These are phyloP conservation scores for Corymbia calophylla DNA, from an alignment of 441 rosid genomes.

Conservation along the genomic window DNA sequence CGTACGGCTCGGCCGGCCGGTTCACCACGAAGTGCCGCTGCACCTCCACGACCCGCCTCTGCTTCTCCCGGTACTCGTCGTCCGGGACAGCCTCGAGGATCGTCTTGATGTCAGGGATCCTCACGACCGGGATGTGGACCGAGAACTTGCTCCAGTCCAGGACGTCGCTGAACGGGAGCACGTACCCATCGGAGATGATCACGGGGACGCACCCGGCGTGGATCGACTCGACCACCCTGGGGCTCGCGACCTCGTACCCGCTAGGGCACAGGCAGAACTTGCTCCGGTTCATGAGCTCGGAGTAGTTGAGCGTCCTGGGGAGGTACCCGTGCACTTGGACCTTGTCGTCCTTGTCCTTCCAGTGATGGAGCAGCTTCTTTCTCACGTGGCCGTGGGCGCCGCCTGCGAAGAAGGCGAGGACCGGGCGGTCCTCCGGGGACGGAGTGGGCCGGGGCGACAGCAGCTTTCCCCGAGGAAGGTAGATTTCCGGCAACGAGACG, in stretches of 20 bases:
- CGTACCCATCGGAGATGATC: constrained; percentile 58
- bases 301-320: constrained; percentile 48
- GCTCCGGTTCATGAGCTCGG: constrained; percentile 38
- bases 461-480: constrained; percentile 17
- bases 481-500: constrained; percentile 65
- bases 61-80: constrained; percentile 36
- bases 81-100: constrained; percentile 31
- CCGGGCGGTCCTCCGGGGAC: constrained; percentile 27
- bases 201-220: constrained; percentile 69
- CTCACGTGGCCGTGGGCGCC: constrained; percentile 56
- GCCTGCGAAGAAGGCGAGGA: constrained; percentile 72
- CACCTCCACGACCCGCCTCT: constrained; percentile 41
- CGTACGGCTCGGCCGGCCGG: constrained; percentile 63
- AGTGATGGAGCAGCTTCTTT: constrained; percentile 35
- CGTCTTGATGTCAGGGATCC: constrained; percentile 49
- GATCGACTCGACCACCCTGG: constrained; percentile 55
- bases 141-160: constrained; percentile 62
- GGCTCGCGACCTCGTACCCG: constrained; percentile 84
- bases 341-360: constrained; percentile 49
- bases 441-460: constrained; percentile 10
- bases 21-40: constrained; percentile 60
- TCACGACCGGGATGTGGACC: constrained; percentile 37
- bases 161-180: constrained; percentile 68
- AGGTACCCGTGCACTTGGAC: constrained; percentile 46
- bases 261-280: constrained; percentile 83